Evolutionary conservation across 2,329 filamentous ascomycete genomes (phyloP), one percentile per base, ranked within the genome.

Genomic region (Pleomassaria siparia): DNA sequence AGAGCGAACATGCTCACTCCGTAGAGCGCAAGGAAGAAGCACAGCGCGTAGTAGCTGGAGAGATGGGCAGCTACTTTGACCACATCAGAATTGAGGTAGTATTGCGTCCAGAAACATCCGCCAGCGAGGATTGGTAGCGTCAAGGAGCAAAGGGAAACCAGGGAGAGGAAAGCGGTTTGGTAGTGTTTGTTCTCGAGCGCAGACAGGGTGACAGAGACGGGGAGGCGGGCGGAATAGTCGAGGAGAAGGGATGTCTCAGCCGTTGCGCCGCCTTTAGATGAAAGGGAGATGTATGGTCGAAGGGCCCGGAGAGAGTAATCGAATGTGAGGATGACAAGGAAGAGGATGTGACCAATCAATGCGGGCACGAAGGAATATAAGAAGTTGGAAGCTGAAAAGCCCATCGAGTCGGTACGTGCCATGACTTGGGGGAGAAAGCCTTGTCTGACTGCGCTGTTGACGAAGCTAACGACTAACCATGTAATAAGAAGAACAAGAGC

Each of bases 361-460:
- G 85, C 82, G 0, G 88, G 88, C 18, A 91, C 46, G 69, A 91
- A 90, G 51, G 82, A 84, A 75, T 91, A 96, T 42, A 96, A 74
- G 72, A 96, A 96, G 70, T 96, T 90, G 41, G 90, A 89, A 0
- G 88, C 77, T 1, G 89, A 95, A 70, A 95, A 96, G 15, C 87
- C 88, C 21, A 62, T 58, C 0, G 72, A 61, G 3, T 80, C 74
- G 1, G 89, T 83, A 2, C 76, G 74, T 0, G 86, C 83, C 9
- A 77, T 73, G 1, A 96, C 74, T 6, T 79, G 74, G 2, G 91
- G 90, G 6, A 79, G 69, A 67, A 95, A 96, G 8, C 91, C 91
- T 7, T 77, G 67, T 29, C 80, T 73, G 24, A 95, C 77, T 10
- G 81, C 80, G 8, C 79, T 75, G 30, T 86, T 84, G 50, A 91